Base-by-base conservation (phyloP, 345 rosid genomes). In the Arabidopsis thaliana region DNA sequence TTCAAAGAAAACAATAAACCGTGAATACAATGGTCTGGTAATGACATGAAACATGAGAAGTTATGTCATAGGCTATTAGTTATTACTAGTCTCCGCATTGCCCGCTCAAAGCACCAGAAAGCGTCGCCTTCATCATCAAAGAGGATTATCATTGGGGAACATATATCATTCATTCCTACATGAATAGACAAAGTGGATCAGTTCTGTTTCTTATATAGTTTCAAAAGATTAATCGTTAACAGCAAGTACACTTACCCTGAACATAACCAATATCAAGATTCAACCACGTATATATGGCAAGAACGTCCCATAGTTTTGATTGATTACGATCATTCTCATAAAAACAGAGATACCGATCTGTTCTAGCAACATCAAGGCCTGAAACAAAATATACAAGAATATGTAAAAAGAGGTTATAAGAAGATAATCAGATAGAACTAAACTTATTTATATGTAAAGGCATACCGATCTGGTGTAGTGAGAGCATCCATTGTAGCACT, bases 281-380 rank as follows among this genome's bases (percentile, higher is more conserved):
- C 73, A 90, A 68, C 97, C 97, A 92, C 4, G 96, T 79, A 86
- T 94, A 94, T 65, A 94, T 76, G 64, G 95, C 77, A 65, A 94
- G 96, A 80, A 90, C 63, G 59, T 94, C 92, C 95, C 96, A 89
- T 58, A 94, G 95, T 80, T 82, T 94, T 63, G 95, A 90, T 72
- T 79, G 91, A 76, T 94, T 91, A 33, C 41, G 13, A 78, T 82
- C 89, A 56, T 59, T 79, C 80, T 91, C 93, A 81, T 94, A 94
- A 77, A 91, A 94, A 73, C 69, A 82, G 59, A 94, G 95, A 40
- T 90, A 67, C 76, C 85, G 86, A 81, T 94, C 98, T 67, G 97
- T 92, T 70, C 98, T 91, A 72, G 86, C 84, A 76, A 94, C 98
- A 87, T 94, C 98, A 87, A 94, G 81, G 77, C 97, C 98, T 94